These are phyloP conservation scores for Trypanosoma congolense DNA, from an alignment of 208 protist species.

Conservation along the genomic window DNA sequence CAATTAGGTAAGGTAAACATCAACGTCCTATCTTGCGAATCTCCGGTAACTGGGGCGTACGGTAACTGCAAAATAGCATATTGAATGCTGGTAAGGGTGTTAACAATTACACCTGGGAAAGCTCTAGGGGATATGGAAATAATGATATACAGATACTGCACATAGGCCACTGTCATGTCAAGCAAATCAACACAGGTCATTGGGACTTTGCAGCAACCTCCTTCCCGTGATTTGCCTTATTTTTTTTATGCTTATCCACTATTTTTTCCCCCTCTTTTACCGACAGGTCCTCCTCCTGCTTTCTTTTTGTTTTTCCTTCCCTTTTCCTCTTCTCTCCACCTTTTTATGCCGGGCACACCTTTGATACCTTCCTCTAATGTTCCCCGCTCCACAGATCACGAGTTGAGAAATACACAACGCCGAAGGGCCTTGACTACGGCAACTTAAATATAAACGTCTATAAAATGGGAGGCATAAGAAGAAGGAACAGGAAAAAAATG, in stretches of 20 bases:
- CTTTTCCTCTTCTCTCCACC: no score
- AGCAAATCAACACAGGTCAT: slow-evolving; percentile 57
- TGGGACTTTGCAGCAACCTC: background rate
- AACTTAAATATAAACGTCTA: no score
- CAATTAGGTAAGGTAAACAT: slow-evolving; percentile 38
- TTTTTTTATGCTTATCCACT: background rate
- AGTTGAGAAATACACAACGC: no score
- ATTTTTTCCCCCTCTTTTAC: background rate
- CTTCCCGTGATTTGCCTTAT: background rate
- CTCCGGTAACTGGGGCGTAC: slow-evolving; percentile 8
- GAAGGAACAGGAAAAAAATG: no score
- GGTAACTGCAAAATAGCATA: slow-evolving; percentile 33
- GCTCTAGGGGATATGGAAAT: slow-evolving; percentile 35
- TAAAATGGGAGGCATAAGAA: no score
- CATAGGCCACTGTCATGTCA: slow-evolving; percentile 64
- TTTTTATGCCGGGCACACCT: no score
- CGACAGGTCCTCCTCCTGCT: no score
- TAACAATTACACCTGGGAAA: slow-evolving; percentile 40
- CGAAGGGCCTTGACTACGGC: no score
- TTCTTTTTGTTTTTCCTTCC: no score
- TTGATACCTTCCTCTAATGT: no score
- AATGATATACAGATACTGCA: slow-evolving; percentile 68
- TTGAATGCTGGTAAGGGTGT: slow-evolving; percentile 26
- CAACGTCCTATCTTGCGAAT: slow-evolving; percentile 41
- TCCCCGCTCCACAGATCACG: no score